Base-by-base conservation (phyloP, 1,139 yeast species). In the Nadsonia commutata region DNA sequence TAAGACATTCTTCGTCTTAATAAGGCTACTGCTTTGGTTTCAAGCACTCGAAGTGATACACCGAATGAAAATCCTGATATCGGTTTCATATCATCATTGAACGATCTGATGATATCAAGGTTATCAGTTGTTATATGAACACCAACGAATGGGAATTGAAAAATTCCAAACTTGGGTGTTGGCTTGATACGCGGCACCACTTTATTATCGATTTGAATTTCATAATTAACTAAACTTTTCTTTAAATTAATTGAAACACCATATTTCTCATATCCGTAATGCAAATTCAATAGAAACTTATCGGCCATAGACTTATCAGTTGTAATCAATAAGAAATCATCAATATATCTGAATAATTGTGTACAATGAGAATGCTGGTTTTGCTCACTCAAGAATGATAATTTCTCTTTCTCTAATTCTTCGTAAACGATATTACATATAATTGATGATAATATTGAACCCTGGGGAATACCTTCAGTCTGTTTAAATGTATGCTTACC, bases 381-480 rank as follows among this genome's bases (percentile, higher is more conserved):
- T 0, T 49, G 46, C 1, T 54, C 44, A 0, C 53, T 47, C 2
- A 63, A 43, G 48, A 67, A 68, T 1, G 52, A 49, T n/a, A 71
- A 63, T 36, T 66, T 54, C 6, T 65, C 56, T n/a, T 67, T 67
- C 2, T 82, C 72, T 42, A 88, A 58, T 7, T 71, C 67, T 51
- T 81, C 83, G 52, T 82, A 81, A 1, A 83, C 74, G 3, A 86
- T 55, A 51, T 86, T 84, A 51, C 95, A 86, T 36, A 90, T 66
- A 2, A 78, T 64, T 1, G 84, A 72, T 51, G 95, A 93, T 16
- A 88, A 60, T 1, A 80, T 76, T 6, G 85, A 76, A 0, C 98
- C 98, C 60, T 90, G 98, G 43, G 82, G 90, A 0, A 90, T 71
- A 0, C 98, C 98, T 9, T 66, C 61, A 37, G 62, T 70, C 46